Evolutionary conservation across 805 yeast species (phyloP).

Genomic region (Metschnikowia shivogae): DNA sequence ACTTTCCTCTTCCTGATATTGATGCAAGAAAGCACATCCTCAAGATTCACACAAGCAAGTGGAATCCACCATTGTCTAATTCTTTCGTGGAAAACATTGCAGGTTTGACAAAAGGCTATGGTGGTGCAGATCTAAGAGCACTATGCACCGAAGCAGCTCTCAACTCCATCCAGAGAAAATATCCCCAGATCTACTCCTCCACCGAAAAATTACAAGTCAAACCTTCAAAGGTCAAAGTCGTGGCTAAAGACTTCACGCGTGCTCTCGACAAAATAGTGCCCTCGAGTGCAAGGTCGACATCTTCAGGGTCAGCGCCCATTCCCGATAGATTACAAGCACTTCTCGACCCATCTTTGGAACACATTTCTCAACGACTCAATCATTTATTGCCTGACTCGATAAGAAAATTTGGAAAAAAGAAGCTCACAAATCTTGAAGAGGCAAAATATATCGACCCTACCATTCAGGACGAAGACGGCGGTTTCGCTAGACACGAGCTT

Average conservation of each 20-base stretch:
- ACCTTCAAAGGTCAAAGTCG: constrained; percentile 65
- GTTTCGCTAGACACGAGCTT: constrained; percentile 66
- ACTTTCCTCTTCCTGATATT: constrained; percentile 86
- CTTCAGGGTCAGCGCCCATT: constrained; percentile 68
- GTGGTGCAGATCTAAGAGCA: constrained; percentile 96
- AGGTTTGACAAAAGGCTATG: constrained; percentile 85
- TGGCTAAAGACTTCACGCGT: constrained; percentile 77
- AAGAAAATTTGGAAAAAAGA: constrained; percentile 36
- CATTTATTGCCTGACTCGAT: constrained; percentile 54
- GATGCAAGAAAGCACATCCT: constrained; percentile 76
- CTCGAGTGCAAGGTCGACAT: constrained; percentile 82
- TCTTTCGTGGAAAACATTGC: constrained; percentile 66
- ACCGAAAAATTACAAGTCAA: constrained; percentile 70
- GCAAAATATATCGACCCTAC: constrained; percentile 60
- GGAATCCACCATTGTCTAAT: constrained; percentile 70
- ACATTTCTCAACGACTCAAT: constrained; percentile 46
- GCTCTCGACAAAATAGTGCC: constrained; percentile 88
- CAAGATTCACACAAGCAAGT: constrained; percentile 79
- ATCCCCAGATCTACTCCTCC: constrained; percentile 86
- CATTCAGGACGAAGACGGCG: constrained; percentile 54
- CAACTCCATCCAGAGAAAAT: constrained; percentile 83
- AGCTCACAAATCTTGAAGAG: constrained; percentile 59
- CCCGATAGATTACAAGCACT: constrained; percentile 71
- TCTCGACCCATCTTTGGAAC: constrained; percentile 47
- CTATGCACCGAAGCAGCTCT: constrained; percentile 94